Conservation (phyloP, 2,329 filamentous ascomycete species). For the Acephala macrosclerotiorum region DNA sequence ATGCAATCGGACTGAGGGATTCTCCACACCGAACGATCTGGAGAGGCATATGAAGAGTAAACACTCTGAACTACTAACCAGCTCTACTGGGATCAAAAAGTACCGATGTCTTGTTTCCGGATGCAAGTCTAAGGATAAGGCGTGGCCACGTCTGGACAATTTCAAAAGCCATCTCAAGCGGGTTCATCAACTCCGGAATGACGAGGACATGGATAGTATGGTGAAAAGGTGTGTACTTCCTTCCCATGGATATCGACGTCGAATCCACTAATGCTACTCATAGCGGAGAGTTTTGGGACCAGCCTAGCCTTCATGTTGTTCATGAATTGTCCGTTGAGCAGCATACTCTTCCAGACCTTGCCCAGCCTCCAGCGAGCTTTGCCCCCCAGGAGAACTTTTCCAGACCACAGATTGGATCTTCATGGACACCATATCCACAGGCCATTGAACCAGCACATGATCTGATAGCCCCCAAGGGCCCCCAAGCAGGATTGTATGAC, state of each 20-base stretch:
- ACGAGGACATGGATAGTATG: constrained; percentile 52
- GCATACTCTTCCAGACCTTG: constrained; percentile 17
- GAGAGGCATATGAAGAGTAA: constrained; percentile 79
- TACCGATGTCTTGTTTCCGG: constrained; percentile 65
- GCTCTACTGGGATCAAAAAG: constrained; percentile 54
- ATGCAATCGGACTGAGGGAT: constrained; percentile 71
- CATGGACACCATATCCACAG: constrained; percentile 30
- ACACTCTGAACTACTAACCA: constrained; percentile 60
- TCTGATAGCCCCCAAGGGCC: constrained; percentile 27
- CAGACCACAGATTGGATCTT: constrained; percentile 23
- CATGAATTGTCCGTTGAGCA: constrained; percentile 23
- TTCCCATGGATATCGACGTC: neutral
- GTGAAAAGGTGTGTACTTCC: constrained; percentile 52
- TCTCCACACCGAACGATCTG: constrained; percentile 82
- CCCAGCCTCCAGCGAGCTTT: constrained; percentile 2
- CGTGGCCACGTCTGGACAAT: constrained; percentile 85
- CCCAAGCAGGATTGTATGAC: constrained; percentile 25
- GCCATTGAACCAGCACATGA: constrained; percentile 31
- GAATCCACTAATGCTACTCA: constrained; percentile 10
- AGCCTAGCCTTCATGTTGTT: constrained; percentile 18
- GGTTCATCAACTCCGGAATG: constrained; percentile 60
- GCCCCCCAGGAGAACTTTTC: constrained; percentile 10
- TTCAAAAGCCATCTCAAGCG: constrained; percentile 80
- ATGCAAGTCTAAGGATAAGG: constrained; percentile 69
- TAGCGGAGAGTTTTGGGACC: constrained; percentile 36